These are phyloP conservation scores for Bryoglossum gracile DNA, from an alignment of 495 filamentous ascomycete genomes.

Conservation along the genomic window DNA sequence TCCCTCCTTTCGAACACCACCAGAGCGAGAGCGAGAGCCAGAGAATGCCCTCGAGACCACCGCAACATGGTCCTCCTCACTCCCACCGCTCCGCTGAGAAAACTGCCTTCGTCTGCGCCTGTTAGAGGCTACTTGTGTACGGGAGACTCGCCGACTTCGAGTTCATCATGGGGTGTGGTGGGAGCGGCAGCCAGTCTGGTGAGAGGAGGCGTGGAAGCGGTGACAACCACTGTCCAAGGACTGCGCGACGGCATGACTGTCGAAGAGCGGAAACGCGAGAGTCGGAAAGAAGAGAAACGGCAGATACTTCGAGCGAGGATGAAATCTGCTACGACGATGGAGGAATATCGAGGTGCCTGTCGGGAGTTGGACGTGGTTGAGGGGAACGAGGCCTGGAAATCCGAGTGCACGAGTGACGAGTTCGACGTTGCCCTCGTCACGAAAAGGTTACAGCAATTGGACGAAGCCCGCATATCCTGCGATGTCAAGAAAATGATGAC, in stretches of 20 bases:
- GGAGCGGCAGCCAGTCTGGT: constrained; percentile 18
- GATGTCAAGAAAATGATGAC: constrained; percentile 74
- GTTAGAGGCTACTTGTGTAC: constrained; percentile 10
- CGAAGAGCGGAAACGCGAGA: constrained; percentile 44
- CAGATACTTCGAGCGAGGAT: constrained; percentile 56
- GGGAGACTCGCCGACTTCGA: constrained; percentile 3
- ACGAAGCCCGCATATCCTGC: constrained; percentile 64
- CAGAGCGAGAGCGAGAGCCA: too few species aligned
- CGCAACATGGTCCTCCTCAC: too few species aligned
- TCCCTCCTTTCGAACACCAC: too few species aligned
- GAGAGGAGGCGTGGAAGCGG: constrained; percentile 13
- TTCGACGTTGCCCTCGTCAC: constrained; percentile 65
- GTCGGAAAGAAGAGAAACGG: constrained; percentile 49
- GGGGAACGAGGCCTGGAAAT: constrained; percentile 79
- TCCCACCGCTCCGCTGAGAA: constrained; percentile 4
- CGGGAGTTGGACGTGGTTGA: constrained; percentile 75
- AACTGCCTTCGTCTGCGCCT: constrained; percentile 5
- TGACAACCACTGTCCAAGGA: constrained; percentile 40
- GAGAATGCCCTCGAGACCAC: too few species aligned
- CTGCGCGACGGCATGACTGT: constrained; percentile 50
- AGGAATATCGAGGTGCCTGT: constrained; percentile 62
- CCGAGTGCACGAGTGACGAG: constrained; percentile 40
- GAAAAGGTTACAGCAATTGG: constrained; percentile 61
- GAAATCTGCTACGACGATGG: constrained; percentile 53
- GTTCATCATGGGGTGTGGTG: constrained; percentile 11